phyloP scores from a whole-genome alignment of 2,329 filamentous ascomycete species.

The Colletotrichum sp. region DNA sequence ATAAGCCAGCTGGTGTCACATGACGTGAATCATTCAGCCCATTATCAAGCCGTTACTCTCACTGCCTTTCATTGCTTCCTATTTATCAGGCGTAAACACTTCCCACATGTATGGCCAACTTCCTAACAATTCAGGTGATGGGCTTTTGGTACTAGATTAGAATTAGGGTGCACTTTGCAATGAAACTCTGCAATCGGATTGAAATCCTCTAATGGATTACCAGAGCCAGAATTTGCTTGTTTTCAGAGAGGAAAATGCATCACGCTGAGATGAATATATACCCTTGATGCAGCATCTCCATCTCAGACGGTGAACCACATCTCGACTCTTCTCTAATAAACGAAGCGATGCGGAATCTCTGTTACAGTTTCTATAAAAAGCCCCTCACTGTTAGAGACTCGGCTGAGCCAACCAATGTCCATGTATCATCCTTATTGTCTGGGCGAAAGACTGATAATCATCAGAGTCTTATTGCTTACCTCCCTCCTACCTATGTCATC shows the following conservation, averaged over 20 bases:
- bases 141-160: background rate
- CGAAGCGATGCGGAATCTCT: background rate
- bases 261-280: background rate
- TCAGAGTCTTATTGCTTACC: too few species aligned
- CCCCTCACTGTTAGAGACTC: too few species aligned
- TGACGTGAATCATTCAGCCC: background rate
- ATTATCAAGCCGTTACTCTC: background rate
- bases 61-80: background rate
- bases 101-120: accelerated
- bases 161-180: too few species aligned
- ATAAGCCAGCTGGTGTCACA: accelerated
- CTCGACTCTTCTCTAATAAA: background rate
- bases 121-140: background rate
- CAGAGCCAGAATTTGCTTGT: too few species aligned
- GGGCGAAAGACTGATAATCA: too few species aligned
- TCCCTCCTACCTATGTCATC: too few species aligned
- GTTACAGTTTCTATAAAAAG: too few species aligned
- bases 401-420: too few species aligned
- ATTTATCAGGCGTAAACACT: background rate
- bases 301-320: background rate
- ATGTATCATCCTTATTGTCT: too few species aligned
- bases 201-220: too few species aligned
- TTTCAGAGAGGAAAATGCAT: background rate
- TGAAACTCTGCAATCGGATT: too few species aligned
- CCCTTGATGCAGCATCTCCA: background rate